These are phyloP conservation scores for Tuber borchii DNA, from an alignment of 495 filamentous ascomycete genomes.

Conservation along the genomic window DNA sequence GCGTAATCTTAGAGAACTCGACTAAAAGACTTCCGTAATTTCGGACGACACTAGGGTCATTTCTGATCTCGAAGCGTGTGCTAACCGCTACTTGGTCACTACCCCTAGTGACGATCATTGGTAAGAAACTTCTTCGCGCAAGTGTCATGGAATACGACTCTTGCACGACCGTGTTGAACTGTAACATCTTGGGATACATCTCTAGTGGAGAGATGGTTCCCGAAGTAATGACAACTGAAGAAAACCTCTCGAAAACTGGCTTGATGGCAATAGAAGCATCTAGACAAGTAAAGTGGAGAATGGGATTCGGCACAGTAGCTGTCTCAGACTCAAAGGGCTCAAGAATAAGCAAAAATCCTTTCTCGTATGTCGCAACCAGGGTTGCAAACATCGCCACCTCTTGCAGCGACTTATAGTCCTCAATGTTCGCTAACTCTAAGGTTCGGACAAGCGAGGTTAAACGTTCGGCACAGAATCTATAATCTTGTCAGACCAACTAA, in stretches of 20 bases:
- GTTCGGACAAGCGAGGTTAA: constrained; percentile 92
- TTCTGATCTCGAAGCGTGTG: constrained; percentile 85
- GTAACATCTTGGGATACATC: constrained; percentile 99
- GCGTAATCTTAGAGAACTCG: constrained; percentile 89
- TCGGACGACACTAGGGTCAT: constrained; percentile 85
- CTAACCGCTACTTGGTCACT: constrained; percentile 88
- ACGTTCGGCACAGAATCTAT: constrained; percentile 82
- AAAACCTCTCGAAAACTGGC: constrained; percentile 94
- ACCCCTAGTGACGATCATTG: constrained; percentile 94
- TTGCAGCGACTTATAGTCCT: constrained; percentile 94
- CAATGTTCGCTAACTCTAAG: constrained; percentile 92
- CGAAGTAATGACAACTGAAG: constrained; percentile 96
- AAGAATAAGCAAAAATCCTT: constrained; percentile 89
- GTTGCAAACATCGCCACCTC: constrained; percentile 99
- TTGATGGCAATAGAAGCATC: constrained; percentile 98
- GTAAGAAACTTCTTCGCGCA: constrained; percentile 87
- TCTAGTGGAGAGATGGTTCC: constrained; percentile 94
- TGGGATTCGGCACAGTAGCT: constrained; percentile 89
- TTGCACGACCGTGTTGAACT: constrained; percentile 82
- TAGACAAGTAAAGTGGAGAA: constrained; percentile 91
- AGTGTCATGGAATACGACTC: constrained; percentile 98
- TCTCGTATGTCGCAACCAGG: constrained; percentile 92
- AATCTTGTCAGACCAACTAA: constrained; percentile 10
- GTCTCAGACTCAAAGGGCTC: constrained; percentile 95
- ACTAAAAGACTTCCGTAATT: constrained; percentile 92